phyloP scores from a whole-genome alignment of 306 rosid species.

The Quercus glauca region DNA sequence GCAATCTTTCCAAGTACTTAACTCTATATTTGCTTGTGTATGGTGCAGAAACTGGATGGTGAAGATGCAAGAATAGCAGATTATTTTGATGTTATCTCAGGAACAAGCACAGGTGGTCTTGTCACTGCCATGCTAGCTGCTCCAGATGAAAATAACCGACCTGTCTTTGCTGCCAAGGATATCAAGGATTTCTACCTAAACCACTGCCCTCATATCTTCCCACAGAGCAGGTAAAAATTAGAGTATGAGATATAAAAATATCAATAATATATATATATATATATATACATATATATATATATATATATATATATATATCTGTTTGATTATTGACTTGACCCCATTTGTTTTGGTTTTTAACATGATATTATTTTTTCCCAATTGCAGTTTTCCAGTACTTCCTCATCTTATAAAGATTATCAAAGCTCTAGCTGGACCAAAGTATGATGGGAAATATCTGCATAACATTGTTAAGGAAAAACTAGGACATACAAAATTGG shows the following conservation, averaged over 20 bases:
- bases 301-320: too few species aligned
- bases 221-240: constrained; percentile 32
- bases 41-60: constrained; percentile 59
- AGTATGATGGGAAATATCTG: constrained; percentile 67
- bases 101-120: constrained; percentile 69
- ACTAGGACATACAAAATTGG: constrained; percentile 52
- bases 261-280: too few species aligned
- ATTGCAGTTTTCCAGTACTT: constrained; percentile 26
- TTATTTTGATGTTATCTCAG: constrained; percentile 65
- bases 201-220: constrained; percentile 57
- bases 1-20: neutral
- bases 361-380: neutral
- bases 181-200: constrained; percentile 56
- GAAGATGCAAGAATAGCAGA: constrained; percentile 55
- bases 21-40: neutral
- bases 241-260: neutral
- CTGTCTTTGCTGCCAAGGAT: constrained; percentile 57
- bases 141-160: constrained; percentile 55
- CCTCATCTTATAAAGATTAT: neutral
- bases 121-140: constrained; percentile 62
- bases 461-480: constrained; percentile 45
- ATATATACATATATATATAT: too few species aligned
- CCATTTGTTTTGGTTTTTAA: neutral
- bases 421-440: constrained; percentile 57
- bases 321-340: neutral